phyloP scores from a whole-genome alignment of 23 red algal genomes.

The Pyropia haitanensis region DNA sequence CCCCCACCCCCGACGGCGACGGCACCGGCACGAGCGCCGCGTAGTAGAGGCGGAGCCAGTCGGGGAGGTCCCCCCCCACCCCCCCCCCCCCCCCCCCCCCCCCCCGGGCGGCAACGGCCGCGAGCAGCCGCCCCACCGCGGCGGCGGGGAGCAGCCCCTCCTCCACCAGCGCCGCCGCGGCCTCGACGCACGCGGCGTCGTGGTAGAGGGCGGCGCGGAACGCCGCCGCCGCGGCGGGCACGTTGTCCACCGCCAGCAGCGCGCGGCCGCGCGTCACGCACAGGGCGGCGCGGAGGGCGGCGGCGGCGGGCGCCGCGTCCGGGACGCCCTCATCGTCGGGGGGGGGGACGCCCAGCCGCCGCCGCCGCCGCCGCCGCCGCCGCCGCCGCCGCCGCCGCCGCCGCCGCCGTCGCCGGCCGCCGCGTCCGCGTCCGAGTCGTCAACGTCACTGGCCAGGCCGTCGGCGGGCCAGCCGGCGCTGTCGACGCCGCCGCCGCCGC shows the following conservation, averaged over 20 bases:
- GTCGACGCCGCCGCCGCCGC: too few species aligned
- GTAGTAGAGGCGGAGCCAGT: slow-evolving; percentile 3
- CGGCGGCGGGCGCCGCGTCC: too few species aligned
- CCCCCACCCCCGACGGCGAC: background rate
- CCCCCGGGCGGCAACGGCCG: background rate
- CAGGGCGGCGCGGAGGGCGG: slow-evolving; percentile 26
- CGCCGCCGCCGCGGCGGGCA: slow-evolving; percentile 22
- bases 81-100: background rate
- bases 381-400: too few species aligned
- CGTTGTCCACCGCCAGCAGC: slow-evolving; percentile 33
- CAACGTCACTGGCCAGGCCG: too few species aligned
- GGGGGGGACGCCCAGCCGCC: too few species aligned
- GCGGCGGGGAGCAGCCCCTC: slow-evolving; percentile 16
- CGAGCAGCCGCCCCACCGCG: slow-evolving; percentile 24
- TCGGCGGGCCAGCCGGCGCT: too few species aligned
- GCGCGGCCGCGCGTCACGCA: slow-evolving; percentile 44
- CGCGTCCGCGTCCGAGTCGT: too few species aligned
- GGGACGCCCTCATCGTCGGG: too few species aligned
- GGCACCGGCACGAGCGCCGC: background rate
- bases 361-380: too few species aligned
- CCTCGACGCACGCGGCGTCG: slow-evolving; percentile 52
- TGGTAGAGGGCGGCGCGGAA: slow-evolving; percentile 34
- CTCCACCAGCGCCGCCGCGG: slow-evolving; percentile 26
- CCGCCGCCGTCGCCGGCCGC: too few species aligned
- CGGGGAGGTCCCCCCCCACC: background rate